phyloP scores from a whole-genome alignment of 2,329 filamentous ascomycete species.

The Sporothrix phasma region DNA sequence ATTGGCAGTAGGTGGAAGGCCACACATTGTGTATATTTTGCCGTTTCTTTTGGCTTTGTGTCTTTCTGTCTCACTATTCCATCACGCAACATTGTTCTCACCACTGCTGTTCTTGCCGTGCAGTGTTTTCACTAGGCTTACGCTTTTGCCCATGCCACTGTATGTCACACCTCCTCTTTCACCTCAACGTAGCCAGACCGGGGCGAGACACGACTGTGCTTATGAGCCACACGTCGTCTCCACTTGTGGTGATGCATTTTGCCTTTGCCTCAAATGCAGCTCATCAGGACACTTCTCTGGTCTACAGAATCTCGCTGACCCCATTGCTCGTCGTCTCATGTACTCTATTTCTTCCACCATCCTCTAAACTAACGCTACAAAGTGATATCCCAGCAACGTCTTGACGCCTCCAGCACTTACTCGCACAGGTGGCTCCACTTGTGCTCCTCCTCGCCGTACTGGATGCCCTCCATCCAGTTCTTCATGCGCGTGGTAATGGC shows the following conservation, averaged over 20 bases:
- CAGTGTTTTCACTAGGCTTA: no score
- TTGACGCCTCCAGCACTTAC: neutral
- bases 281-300: no score
- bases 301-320: no score
- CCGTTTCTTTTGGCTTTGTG: neutral
- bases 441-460: conserved; percentile 90
- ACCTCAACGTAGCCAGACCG: neutral
- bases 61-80: neutral
- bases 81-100: neutral
- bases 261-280: no score
- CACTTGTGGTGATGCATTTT: no score
- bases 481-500: conserved; percentile 81
- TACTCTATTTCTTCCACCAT: neutral
- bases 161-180: neutral
- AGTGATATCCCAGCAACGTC: neutral
- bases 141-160: no score
- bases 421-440: conserved; percentile 66
- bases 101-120: neutral
- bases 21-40: neutral
- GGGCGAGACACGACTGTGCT: neutral
- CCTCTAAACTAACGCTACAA: neutral
- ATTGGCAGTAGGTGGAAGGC: neutral
- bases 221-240: no score
- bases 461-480: conserved; percentile 90
- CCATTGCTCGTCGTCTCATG: no score